phyloP scores from a whole-genome alignment of 495 filamentous ascomycete genomes.

The Stereocaulon alpinum region DNA sequence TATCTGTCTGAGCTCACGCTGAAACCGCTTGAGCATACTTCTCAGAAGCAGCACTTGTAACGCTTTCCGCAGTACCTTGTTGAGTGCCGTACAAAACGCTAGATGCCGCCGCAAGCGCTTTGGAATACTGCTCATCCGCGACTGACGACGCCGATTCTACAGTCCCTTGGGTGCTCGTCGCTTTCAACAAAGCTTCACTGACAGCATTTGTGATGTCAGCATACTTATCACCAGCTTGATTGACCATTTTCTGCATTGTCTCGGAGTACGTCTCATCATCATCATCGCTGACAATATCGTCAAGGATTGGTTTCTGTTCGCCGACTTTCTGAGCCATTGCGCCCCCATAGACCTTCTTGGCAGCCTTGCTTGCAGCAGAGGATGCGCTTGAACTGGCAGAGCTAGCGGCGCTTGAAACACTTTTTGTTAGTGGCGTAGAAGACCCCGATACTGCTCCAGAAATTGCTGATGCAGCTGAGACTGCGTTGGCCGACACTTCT shows the following conservation, averaged over 20 bases:
- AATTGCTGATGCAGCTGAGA: conserved; percentile 18
- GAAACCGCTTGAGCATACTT: conserved; percentile 49
- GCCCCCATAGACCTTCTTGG: conserved; percentile 41
- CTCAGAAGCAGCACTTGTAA: conserved; percentile 42
- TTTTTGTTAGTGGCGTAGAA: conserved; percentile 14
- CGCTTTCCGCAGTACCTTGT: conserved; percentile 38
- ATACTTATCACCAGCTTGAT: conserved; percentile 40
- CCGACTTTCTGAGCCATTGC: conserved; percentile 45
- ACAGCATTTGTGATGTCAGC: conserved; percentile 43
- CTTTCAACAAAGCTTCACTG: conserved; percentile 40
- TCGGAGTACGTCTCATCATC: conserved; percentile 37
- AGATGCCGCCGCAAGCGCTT: conserved; percentile 47
- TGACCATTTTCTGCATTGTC: conserved; percentile 40
- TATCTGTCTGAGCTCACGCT: conserved; percentile 37
- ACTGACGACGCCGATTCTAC: conserved; percentile 37
- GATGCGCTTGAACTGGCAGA: conserved; percentile 23
- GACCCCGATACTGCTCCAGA: conserved; percentile 23
- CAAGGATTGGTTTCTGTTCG: conserved; percentile 40
- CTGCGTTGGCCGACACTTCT: conserved; percentile 19
- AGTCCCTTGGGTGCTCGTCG: conserved; percentile 34
- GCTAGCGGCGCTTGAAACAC: conserved; percentile 17
- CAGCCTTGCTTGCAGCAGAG: conserved; percentile 26
- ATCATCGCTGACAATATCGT: conserved; percentile 41
- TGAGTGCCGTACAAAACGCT: conserved; percentile 47
- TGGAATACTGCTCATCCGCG: conserved; percentile 45